phyloP scores from a whole-genome alignment of 148 eudicot genomes.

The Camellia japonica region DNA sequence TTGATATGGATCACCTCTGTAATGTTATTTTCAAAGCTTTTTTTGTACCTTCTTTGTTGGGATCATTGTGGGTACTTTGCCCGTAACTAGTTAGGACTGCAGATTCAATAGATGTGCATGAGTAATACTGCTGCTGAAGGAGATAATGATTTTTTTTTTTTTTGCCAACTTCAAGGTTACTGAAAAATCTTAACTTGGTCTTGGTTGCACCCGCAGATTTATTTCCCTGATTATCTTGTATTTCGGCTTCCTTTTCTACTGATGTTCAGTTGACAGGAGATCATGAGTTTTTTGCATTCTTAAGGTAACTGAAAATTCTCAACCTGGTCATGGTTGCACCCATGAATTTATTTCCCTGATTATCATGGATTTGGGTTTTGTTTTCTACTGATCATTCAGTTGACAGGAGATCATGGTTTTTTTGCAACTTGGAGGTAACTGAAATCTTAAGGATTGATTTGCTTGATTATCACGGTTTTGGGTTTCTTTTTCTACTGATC shows the following conservation, averaged over 20 bases:
- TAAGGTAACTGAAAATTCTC: slow-evolving; percentile 12
- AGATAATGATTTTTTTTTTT: slow-evolving; percentile 4
- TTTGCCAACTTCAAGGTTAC: slow-evolving; percentile 11
- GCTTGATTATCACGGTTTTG: not conserved
- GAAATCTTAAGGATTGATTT: not conserved
- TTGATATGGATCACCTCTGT: slow-evolving; percentile 7
- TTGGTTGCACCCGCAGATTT: not conserved
- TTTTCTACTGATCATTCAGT: not conserved
- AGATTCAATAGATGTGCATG: slow-evolving; percentile 8
- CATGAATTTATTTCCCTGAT: slow-evolving; percentile 7
- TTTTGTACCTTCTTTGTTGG: not conserved
- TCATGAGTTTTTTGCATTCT: not conserved
- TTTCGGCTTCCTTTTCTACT: not conserved
- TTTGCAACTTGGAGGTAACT: slow-evolving; percentile 9
- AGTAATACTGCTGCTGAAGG: slow-evolving; percentile 11
- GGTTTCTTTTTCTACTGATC: not conserved
- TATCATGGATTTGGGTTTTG: not conserved
- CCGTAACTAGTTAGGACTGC: not conserved
- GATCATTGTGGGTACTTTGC: not conserved
- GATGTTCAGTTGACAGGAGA: slow-evolving; percentile 13
- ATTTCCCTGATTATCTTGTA: not conserved
- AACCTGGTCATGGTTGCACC: slow-evolving; percentile 5
- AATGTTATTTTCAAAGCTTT: not conserved
- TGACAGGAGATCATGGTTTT: slow-evolving; percentile 14
- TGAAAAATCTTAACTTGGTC: not conserved